Evolutionary conservation across 345 rosid species (phyloP).

Genomic region (Firmiana major): DNA sequence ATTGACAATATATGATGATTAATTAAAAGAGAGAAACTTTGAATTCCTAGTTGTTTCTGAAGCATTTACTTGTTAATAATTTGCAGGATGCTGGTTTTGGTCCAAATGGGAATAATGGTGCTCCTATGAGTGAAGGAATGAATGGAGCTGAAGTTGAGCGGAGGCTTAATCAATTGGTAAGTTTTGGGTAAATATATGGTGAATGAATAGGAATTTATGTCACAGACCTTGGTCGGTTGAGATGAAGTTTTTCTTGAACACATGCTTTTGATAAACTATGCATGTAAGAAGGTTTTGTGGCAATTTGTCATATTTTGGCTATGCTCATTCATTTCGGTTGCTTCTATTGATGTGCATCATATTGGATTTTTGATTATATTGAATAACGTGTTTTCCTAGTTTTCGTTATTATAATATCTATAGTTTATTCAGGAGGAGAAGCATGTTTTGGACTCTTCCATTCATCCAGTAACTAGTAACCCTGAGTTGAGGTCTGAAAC

Average conservation of each 20-base stretch:
- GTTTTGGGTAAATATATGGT: constrained; percentile 13
- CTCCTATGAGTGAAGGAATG: constrained; percentile 74
- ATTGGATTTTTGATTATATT: background rate
- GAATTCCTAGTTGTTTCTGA: background rate
- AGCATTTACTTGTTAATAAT: constrained; percentile 24
- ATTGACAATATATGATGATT: constrained; percentile 15
- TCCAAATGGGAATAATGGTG: constrained; percentile 54
- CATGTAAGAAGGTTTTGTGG: background rate
- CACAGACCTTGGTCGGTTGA: background rate
- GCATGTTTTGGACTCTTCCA: constrained; percentile 40
- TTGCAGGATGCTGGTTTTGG: constrained; percentile 70
- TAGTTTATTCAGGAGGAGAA: constrained; percentile 42
- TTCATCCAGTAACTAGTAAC: constrained; percentile 33
- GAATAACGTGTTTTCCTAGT: background rate
- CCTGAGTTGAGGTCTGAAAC: constrained; percentile 59
- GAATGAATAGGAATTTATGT: background rate
- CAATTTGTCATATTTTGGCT: background rate
- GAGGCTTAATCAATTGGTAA: constrained; percentile 59
- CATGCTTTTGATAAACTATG: background rate
- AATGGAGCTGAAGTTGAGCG: constrained; percentile 70
- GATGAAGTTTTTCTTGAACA: background rate
- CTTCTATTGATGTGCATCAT: background rate
- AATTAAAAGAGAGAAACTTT: background rate
- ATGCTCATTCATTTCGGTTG: background rate
- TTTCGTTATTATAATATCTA: background rate